Evolutionary conservation across 2,329 filamentous ascomycete species (phyloP).

Genomic region (Penicillium brevicompactum): DNA sequence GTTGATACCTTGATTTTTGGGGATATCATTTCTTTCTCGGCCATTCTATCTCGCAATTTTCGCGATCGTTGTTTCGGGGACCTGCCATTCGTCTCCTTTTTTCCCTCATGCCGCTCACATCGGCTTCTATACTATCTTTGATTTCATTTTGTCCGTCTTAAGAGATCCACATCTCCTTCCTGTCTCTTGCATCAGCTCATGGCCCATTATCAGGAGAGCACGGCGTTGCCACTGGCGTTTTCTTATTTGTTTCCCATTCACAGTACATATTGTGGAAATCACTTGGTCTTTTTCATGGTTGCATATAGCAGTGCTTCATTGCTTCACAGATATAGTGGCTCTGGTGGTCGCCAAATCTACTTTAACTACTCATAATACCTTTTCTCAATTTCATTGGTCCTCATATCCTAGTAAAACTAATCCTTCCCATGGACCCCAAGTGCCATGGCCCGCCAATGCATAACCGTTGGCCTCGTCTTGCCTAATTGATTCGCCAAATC

Average conservation of each 20-base stretch:
- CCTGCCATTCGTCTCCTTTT: neutral
- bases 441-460: neutral
- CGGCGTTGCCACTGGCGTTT: constrained; percentile 25
- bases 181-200: constrained; percentile 21
- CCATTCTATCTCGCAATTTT: constrained; percentile 7
- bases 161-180: constrained; percentile 8
- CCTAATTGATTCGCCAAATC: neutral
- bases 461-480: constrained; percentile 1
- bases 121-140: constrained; percentile 13
- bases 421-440: neutral
- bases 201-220: constrained; percentile 21
- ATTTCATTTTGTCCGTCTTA: constrained; percentile 2
- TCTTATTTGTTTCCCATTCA: constrained; percentile 1
- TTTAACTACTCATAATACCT: neutral
- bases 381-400: neutral
- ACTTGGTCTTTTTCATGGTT: neutral
- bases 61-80: neutral
- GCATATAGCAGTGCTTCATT: neutral
- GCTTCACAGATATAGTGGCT: neutral
- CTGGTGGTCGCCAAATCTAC: neutral
- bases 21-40: constrained; percentile 13
- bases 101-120: neutral
- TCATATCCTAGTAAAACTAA: neutral
- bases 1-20: constrained; percentile 12
- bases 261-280: constrained; percentile 3